Evolutionary conservation across 805 yeast genomes (phyloP), one percentile per base, ranked within the genome.

Genomic region (Kuraishia piskuri): DNA sequence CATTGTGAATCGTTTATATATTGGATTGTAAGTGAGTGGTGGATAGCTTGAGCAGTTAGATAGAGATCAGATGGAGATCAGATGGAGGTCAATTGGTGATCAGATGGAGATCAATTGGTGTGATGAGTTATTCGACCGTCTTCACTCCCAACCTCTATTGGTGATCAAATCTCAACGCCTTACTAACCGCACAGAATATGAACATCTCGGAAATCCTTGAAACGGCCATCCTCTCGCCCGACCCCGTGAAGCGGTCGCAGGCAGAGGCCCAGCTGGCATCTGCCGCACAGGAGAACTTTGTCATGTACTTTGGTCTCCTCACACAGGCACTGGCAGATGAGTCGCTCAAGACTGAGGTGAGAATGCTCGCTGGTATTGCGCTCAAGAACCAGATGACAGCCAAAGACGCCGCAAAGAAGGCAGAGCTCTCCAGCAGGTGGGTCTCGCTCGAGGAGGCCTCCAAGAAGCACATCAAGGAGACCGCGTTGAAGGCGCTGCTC

Each of bases 301-400:
- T 81, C 48, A 84, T 82, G 61, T 92, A 84, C 67, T 71, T 90
- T 62, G 80, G 80, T 46, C 73, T 82, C 61, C 78, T 91, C 67
- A 82, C 88, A 44, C 80, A 81, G 57, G 87, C 86, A 22, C 75
- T 94, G 56, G 86, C 84, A 22, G 83, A 84, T 64, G 85, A 80
- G 48, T 65, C 72, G 7, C 80, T 79, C 53, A 80, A 79, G 61
- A 71, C 84, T 5, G 97, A 92, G 70, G 94, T 90, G 50, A 79
- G 98, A 64, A 88, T 90, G 77, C 79, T 94, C 66, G 96, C 99
- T 2, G 96, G 94, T 46, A 74, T 92, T 57, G 86, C 86, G 21
- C 74, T 90, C 63, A 92, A 92, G 74, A 92, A 92, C 71, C 89
- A 88, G 72, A 77, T 92, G 62, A 82, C 89, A 6, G 83, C 97